phyloP scores from a whole-genome alignment of 1,284 basidiomycete species.

The Ceratobasidium sp. region DNA sequence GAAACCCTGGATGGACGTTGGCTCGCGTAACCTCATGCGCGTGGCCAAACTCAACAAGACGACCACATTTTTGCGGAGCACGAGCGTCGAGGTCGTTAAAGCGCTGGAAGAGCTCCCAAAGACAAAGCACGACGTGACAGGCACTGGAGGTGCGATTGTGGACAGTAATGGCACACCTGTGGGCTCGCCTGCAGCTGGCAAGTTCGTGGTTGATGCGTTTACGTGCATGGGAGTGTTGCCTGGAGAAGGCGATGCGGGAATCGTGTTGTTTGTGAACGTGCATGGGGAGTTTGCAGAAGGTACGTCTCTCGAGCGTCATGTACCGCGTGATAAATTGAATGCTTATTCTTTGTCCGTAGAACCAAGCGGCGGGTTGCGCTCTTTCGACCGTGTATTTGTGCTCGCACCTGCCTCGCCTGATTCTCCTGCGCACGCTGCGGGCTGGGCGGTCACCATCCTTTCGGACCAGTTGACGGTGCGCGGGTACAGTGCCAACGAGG shows the following conservation, averaged over 20 bases:
- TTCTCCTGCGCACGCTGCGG: conserved; percentile 82
- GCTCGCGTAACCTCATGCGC: conserved; percentile 84
- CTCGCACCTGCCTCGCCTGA: conserved; percentile 84
- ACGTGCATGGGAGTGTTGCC: conserved; percentile 74
- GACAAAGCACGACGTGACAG: conserved; percentile 84
- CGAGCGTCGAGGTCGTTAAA: conserved; percentile 78
- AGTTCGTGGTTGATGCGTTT: conserved; percentile 93
- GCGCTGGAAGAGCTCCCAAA: conserved; percentile 76
- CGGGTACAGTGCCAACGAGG: conserved; percentile 83
- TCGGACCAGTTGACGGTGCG: conserved; percentile 91
- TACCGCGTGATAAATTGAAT: conserved; percentile 51
- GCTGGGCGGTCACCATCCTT: conserved; percentile 92
- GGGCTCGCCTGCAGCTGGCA: conserved; percentile 65
- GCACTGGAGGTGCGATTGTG: conserved; percentile 56
- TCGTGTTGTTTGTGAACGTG: conserved; percentile 81
- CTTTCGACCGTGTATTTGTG: conserved; percentile 94
- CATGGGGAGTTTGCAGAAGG: conserved; percentile 95
- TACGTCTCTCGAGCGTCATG: conserved; percentile 65
- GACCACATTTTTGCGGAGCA: conserved; percentile 74
- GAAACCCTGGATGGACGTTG: conserved; percentile 75
- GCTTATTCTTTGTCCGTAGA: conserved; percentile 51
- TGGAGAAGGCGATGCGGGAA: conserved; percentile 59
- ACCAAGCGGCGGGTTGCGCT: conserved; percentile 77
- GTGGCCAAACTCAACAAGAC: conserved; percentile 73
- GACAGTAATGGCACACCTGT: conserved; percentile 5